phyloP scores from a whole-genome alignment of 148 eudicot genomes.

The Vaccinium darrowii region DNA sequence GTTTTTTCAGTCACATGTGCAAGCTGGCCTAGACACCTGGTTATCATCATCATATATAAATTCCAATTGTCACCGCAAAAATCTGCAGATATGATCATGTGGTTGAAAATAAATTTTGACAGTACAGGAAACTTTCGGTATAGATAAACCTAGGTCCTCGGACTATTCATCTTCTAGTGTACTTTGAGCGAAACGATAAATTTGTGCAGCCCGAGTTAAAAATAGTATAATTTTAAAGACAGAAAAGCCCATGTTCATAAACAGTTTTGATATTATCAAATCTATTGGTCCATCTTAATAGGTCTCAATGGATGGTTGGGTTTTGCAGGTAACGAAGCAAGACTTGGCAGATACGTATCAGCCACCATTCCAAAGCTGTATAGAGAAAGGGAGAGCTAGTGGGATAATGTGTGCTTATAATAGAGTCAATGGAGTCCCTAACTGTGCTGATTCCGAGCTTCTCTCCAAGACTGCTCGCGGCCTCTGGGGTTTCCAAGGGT shows the following conservation, averaged over 20 bases:
- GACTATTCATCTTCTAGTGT: not conserved
- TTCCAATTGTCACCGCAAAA: not conserved
- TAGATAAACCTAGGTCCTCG: not conserved
- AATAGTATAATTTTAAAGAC: not conserved
- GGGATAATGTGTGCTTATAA: constrained; percentile 98
- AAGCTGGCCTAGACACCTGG: no score
- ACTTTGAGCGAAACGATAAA: not conserved
- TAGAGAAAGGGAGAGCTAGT: constrained; percentile 75
- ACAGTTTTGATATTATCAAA: not conserved
- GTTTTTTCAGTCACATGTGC: not conserved
- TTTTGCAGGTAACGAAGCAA: constrained; percentile 67
- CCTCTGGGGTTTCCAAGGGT: constrained; percentile 88
- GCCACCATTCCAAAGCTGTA: constrained; percentile 79
- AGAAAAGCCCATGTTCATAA: not conserved
- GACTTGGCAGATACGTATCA: constrained; percentile 94
- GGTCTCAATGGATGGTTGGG: not conserved
- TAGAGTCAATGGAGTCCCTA: constrained; percentile 80
- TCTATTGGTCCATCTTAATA: not conserved
- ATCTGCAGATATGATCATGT: not conserved
- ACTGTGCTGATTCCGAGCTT: constrained; percentile 75
- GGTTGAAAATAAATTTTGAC: not conserved
- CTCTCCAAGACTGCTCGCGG: constrained; percentile 62
- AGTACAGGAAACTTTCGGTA: not conserved
- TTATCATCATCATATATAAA: no score
- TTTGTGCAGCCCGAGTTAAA: not conserved